phyloP scores from a whole-genome alignment of 2,329 filamentous ascomycete genomes.

The Penicillium sp. region DNA sequence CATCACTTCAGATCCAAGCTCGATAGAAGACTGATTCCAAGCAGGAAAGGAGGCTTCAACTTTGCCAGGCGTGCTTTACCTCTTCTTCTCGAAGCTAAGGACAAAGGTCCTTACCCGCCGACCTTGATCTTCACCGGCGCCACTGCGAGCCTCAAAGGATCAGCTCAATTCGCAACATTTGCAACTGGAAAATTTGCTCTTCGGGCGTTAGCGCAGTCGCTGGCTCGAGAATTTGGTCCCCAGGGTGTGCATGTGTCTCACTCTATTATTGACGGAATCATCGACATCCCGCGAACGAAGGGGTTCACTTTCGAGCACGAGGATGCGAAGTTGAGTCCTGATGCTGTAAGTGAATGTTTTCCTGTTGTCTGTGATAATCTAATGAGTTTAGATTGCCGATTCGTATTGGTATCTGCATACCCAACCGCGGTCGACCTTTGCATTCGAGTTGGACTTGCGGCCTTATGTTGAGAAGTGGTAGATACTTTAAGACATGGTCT shows the following conservation, averaged over 20 bases:
- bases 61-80: constrained; percentile 70
- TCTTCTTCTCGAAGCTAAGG: constrained; percentile 56
- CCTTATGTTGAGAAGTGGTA: constrained; percentile 82
- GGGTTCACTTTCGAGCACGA: constrained; percentile 51
- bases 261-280: constrained; percentile 75
- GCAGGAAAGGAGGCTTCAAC: constrained; percentile 59
- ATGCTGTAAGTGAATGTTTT: constrained; percentile 55
- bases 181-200: constrained; percentile 75
- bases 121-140: constrained; percentile 82
- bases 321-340: constrained; percentile 66
- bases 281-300: constrained; percentile 70
- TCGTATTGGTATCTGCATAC: constrained; percentile 79
- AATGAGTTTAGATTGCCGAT: constrained; percentile 64
- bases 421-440: constrained; percentile 72
- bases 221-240: constrained; percentile 78
- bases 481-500: no score
- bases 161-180: constrained; percentile 63
- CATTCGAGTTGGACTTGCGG: constrained; percentile 72
- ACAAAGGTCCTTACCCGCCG: constrained; percentile 57
- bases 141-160: constrained; percentile 70
- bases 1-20: background rate
- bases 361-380: constrained; percentile 2
- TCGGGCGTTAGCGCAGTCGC: constrained; percentile 65
- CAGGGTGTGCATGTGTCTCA: constrained; percentile 78
- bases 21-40: constrained; percentile 2